Evolutionary conservation across 768 basidiomycete genomes (phyloP).

Genomic region (Russula sp.): DNA sequence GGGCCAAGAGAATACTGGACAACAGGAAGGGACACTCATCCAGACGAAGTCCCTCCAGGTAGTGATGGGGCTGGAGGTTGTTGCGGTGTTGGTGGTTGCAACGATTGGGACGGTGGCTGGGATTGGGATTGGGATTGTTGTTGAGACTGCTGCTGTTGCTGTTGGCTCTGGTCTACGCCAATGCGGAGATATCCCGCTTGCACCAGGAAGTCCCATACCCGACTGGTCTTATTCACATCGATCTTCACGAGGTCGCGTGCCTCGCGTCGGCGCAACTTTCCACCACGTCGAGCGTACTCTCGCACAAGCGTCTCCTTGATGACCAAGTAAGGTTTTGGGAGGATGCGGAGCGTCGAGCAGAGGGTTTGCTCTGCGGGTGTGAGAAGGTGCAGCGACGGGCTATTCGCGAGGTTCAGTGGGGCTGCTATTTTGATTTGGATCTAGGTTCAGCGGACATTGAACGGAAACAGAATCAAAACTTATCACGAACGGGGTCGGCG

Average conservation of each 20-base stretch:
- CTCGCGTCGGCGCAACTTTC: conserved; percentile 80
- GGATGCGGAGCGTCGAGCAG: conserved; percentile 82
- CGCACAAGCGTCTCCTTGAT: conserved; percentile 94
- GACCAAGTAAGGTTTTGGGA: conserved; percentile 91
- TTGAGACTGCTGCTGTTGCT: conserved; percentile 31
- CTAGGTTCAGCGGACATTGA: not conserved
- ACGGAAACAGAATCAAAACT: not conserved
- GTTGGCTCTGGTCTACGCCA: conserved; percentile 27
- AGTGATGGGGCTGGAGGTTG: conserved; percentile 4
- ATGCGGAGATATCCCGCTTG: conserved; percentile 78
- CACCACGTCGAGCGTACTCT: conserved; percentile 85
- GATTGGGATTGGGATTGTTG: not conserved
- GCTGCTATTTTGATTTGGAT: conserved; percentile 31
- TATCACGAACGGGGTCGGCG: conserved; percentile 36
- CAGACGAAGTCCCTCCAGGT: conserved; percentile 13
- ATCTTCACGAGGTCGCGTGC: conserved; percentile 88
- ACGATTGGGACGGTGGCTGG: not conserved
- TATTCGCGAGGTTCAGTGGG: conserved; percentile 86
- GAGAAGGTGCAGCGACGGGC: conserved; percentile 83
- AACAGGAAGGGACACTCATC: not conserved
- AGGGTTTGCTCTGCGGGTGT: conserved; percentile 81
- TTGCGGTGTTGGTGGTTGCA: conserved; percentile 6
- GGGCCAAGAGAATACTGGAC: not conserved
- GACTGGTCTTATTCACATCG: conserved; percentile 86
- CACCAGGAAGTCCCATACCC: conserved; percentile 90